A percentile compares a stretch with the other conserved stretches of the same genome.
Evolutionary conservation across 176 grass and related monocot genomes (phyloP).

Genomic region (Zoysia japonica): DNA sequence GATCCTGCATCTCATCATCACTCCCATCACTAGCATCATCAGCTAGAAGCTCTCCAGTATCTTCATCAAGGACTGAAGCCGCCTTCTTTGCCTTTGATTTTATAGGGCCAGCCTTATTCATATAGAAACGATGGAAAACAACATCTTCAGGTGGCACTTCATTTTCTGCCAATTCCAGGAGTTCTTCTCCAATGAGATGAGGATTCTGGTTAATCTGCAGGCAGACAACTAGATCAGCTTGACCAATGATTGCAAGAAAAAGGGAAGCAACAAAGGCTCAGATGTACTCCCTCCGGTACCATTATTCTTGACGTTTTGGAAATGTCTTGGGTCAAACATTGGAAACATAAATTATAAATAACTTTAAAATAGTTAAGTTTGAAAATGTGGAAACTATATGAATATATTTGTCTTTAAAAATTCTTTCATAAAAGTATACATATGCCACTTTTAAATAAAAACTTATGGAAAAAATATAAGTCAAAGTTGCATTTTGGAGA

Average conservation of each 20-base stretch:
- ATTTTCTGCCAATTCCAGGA: conserved; percentile 80
- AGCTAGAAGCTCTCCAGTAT: conserved; percentile 64
- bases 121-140: conserved; percentile 94
- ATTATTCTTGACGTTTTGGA: too few species aligned
- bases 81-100: conserved; percentile 70
- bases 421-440: too few species aligned
- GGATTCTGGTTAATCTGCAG: conserved; percentile 66
- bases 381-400: too few species aligned
- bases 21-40: conserved; percentile 59
- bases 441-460: too few species aligned
- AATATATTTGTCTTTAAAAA: too few species aligned
- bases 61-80: conserved; percentile 33
- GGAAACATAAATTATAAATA: too few species aligned
- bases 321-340: too few species aligned
- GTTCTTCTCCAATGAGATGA: conserved; percentile 81
- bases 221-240: conserved; percentile 30
- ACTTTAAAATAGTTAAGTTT: too few species aligned
- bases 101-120: conserved; percentile 70
- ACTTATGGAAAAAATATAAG: too few species aligned
- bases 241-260: not conserved
- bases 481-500: too few species aligned
- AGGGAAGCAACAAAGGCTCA: not conserved
- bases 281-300: not conserved
- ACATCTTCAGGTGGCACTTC: conserved; percentile 95
- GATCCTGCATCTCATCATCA: conserved; percentile 53